phyloP scores from a whole-genome alignment of 352 stramenopile genomes.

The Phytopythium delawarense region DNA sequence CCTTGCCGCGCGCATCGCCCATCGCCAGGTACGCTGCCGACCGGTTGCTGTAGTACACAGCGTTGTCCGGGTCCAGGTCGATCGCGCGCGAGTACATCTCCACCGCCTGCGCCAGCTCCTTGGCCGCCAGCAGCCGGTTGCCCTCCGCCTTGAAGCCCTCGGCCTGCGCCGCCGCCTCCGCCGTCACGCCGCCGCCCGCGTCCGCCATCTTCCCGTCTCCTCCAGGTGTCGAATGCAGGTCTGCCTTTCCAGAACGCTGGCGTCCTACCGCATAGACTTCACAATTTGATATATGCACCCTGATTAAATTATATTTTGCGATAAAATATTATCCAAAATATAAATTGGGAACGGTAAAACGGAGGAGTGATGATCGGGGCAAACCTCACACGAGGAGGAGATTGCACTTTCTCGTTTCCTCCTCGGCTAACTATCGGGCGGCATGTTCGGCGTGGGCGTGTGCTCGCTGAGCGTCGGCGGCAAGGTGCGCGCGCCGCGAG shows the following conservation, averaged over 20 bases:
- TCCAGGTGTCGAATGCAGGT: too few species aligned
- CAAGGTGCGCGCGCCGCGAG: constrained; percentile 18
- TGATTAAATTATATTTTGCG: not conserved
- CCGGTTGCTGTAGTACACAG: constrained; percentile 85
- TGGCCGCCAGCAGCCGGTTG: constrained; percentile 63
- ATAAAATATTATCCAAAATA: not conserved
- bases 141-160: constrained; percentile 84
- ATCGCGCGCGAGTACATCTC: constrained; percentile 84
- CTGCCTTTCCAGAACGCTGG: too few species aligned
- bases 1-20: constrained; percentile 77
- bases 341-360: not conserved
- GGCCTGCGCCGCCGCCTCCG: constrained; percentile 62
- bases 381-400: not conserved
- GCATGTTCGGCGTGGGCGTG: constrained; percentile 26
- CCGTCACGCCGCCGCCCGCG: constrained; percentile 15
- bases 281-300: not conserved
- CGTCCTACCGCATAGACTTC: not conserved
- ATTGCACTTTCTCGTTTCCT: not conserved
- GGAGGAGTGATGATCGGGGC: not conserved
- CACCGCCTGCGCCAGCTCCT: constrained; percentile 60
- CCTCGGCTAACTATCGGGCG: not conserved
- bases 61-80: constrained; percentile 80
- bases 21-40: constrained; percentile 78
- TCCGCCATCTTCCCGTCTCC: not conserved
- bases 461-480: constrained; percentile 42